Evolutionary conservation across 2,329 filamentous ascomycete species (phyloP), one percentile per base, ranked within the genome.

Genomic region (Xylaria sp.): DNA sequence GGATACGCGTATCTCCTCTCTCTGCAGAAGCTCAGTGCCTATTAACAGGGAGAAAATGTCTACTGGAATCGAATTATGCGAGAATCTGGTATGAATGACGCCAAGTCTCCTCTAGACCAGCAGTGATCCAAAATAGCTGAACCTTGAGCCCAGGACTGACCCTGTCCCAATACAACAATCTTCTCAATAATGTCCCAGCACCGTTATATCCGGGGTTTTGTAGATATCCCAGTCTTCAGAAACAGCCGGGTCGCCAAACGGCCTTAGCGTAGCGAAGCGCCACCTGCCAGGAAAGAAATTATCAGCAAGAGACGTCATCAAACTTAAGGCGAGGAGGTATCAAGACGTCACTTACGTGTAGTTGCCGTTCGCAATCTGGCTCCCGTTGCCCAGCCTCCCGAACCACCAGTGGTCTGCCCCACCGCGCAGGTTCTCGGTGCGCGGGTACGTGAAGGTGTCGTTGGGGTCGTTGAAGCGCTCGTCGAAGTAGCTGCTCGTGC

Each of bases 401-500:
- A 60, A 57, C 54, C 59, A 62, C 50, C 44, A 54, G 39, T 56
- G 41, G n/a, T 54, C 48, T 29, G 39, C 34, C 3, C 52, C 51
- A 13, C 58, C 65, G 6, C 64, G 62, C 26, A 60, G 43, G 4
- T 57, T 47, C 3, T 64, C 56, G 7, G 46, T 41, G 1, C 57
- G 40, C 0, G 69, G 68, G 39, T 65, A 67, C 1, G 63, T 50
- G 7, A 60, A 56, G 7, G 60, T 59, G 29, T 61, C 58, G 17
- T 69, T 62, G 19, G 63, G 62, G 49, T 69, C 54, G 41, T 63
- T 51, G 2, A 44, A 44, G 7, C 58, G 48, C 0, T 57, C 54
- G 26, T 68, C 60, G 24, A 66, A 66, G 21, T 48, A 50, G 18
- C 39, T 42, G 7, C 53, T 45, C 0, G 59, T 46, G 22, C 61